Evolutionary conservation across 2,329 filamentous ascomycete species (phyloP), one percentile per base, ranked within the genome.

Genomic region (Fusarium duplospermum): DNA sequence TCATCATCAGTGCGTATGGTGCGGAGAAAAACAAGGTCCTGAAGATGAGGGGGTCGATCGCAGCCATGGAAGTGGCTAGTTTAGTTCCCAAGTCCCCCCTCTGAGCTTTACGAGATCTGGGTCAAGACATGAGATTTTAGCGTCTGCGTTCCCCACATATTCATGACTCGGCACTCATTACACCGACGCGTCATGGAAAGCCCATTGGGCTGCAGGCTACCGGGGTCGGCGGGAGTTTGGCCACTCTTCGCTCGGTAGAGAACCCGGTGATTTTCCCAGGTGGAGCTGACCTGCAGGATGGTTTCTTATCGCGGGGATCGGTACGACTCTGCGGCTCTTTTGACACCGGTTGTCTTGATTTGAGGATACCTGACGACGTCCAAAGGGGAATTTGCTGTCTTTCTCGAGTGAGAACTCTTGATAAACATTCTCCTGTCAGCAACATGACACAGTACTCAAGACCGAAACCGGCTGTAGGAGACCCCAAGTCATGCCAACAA

Each of bases 91-190:
- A 33, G 31, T 33, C 31, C 29, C 10, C 29, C 9, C 29, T n/a
- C 59, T 16, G 33, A 40, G 40, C 40, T 35, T 62, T 62, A 62
- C 59, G 59, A 62, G 59, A 62, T 50, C 40, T 36, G 20, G 59
- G 27, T 20, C 27, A 52, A 36, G 40, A 35, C 29, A 35, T 62
- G 59, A 33, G 29, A 62, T 62, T 62, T 50, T 50, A 36, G 58
- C 33, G 56, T n/a, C 18, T 22, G 9, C 36, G 13, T 42, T 52
- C 36, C 35, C 59, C 29, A 62, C 40, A 52, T 18, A 11, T 35
- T 45, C 31, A 62, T 62, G 59, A 62, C 59, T 62, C 59, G 59
- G 59, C 40, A 20, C 7, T 50, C 31, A 27, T 36, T 50, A 27
- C 40, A 50, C 59, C 31, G 59, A 50, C 14, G 29, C 29, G 22